Base-by-base conservation (phyloP, 257 asterid genomes). In the Petunia axillaris region DNA sequence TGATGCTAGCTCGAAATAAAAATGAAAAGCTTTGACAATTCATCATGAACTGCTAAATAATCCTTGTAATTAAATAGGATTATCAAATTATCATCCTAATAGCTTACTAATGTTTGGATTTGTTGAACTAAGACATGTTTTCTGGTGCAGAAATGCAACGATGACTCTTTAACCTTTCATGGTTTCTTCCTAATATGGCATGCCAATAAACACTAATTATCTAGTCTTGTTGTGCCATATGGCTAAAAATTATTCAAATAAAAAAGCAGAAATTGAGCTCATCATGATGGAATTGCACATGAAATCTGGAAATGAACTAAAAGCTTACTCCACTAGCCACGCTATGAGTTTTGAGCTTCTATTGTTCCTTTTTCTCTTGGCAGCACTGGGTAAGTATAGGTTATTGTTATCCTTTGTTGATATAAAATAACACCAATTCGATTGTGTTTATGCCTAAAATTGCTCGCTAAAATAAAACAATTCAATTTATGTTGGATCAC, bases 81-180 rank as follows among this genome's bases (percentile, higher is more conserved):
- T 67, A 15, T 41, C 8, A 66, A 66, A 53, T 64, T 11, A 38
- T 64, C 71, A 64, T 10, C 71, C 35, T 5, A 64, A 38, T 38
- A 64, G 9, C 16, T 64, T 38, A 64, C 38, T 64, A 64, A 37
- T 37, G 25, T 46, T 25, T 25, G 25, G 53, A 0, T 46, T 5
- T 46, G 53, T 7, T 5, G 8, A 9, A 46, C 8, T 46, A 5
- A 37, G 6, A 37, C 4, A 1, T 43, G 48, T 11, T 15, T 4
- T 40, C 76, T 62, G 36, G 58, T 73, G 59, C 80, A 54, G 81
- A 87, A 67, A 83, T 84, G 87, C 84, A 82, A 83, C 48, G 46
- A 7, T 64, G 46, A 38, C 83, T 81, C 83, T 77, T 25, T 75
- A 52, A 62, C 38, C 38, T 13, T 54, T 73, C 78, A 64, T 81